These are phyloP conservation scores for Hypholoma sublateritium DNA, from an alignment of 768 basidiomycete genomes.

Conservation along the genomic window DNA sequence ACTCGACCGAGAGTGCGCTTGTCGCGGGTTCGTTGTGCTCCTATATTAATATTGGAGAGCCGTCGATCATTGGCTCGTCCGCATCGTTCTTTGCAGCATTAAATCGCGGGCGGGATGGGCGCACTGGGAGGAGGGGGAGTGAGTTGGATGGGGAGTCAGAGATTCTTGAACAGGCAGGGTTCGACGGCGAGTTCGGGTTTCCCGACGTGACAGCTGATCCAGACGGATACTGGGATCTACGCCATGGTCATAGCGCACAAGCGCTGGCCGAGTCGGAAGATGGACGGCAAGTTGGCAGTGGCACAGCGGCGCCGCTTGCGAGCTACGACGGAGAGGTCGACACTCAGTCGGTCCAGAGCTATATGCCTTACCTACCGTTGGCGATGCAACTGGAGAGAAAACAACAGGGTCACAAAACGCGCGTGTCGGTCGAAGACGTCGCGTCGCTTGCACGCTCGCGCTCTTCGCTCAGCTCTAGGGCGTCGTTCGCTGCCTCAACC, in stretches of 20 bases:
- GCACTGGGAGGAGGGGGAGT: background rate
- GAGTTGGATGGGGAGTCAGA: background rate
- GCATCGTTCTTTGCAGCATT: constrained; percentile 1
- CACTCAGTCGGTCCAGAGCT: background rate
- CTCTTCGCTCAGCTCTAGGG: background rate
- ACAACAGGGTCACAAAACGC: background rate
- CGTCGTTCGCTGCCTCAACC: background rate
- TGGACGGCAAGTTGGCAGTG: background rate
- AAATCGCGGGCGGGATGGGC: constrained; percentile 1
- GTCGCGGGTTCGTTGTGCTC: background rate
- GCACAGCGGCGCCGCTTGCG: background rate
- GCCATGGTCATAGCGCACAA: background rate
- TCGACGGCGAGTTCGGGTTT: background rate
- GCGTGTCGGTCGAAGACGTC: constrained; percentile 4
- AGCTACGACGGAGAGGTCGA: background rate
- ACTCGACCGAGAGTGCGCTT: background rate
- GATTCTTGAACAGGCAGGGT: background rate
- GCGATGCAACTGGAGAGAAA: background rate
- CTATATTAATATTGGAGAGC: background rate
- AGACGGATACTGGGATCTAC: background rate
- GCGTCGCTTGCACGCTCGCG: background rate
- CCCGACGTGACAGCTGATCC: background rate
- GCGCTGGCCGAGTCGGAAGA: background rate
- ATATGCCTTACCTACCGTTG: background rate
- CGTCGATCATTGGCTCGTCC: constrained; percentile 2